phyloP scores from a whole-genome alignment of 345 rosid species.

The Gynandropsis gynandra region DNA sequence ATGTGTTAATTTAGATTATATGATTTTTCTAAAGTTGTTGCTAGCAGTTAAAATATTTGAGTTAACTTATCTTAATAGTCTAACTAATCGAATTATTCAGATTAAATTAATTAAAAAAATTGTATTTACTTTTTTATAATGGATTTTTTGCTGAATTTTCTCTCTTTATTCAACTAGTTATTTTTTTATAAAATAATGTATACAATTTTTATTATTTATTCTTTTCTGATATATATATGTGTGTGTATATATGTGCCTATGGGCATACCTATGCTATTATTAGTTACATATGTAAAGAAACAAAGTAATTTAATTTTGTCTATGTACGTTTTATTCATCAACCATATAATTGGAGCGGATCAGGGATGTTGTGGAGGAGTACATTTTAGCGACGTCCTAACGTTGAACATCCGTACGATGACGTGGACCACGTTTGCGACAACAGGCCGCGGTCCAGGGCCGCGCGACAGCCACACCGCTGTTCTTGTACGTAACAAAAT shows the following conservation, averaged over 20 bases:
- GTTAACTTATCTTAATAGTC: no score
- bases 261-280: no score
- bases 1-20: no score
- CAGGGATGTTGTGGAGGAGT: conserved; percentile 78
- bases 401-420: conserved; percentile 46
- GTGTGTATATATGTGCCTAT: neutral
- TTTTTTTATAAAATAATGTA: no score
- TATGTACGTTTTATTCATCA: neutral
- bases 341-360: neutral
- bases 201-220: no score
- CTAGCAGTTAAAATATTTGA: no score
- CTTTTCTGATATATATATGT: no score
- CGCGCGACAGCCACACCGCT: conserved; percentile 73
- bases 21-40: no score
- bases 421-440: conserved; percentile 45
- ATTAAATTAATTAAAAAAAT: no score
- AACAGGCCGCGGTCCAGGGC: conserved; percentile 61
- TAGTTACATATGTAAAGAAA: neutral
- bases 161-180: neutral
- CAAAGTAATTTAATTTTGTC: neutral
- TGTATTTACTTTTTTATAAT: no score
- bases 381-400: conserved; percentile 62
- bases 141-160: no score
- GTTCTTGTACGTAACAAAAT: conserved; percentile 49
- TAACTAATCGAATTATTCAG: no score